Percentiles rank a stretch among this genome's conserved stretches.
phyloP scores from a whole-genome alignment of 1,284 basidiomycete genomes.

The Mycosarcoma mackinlayi region DNA sequence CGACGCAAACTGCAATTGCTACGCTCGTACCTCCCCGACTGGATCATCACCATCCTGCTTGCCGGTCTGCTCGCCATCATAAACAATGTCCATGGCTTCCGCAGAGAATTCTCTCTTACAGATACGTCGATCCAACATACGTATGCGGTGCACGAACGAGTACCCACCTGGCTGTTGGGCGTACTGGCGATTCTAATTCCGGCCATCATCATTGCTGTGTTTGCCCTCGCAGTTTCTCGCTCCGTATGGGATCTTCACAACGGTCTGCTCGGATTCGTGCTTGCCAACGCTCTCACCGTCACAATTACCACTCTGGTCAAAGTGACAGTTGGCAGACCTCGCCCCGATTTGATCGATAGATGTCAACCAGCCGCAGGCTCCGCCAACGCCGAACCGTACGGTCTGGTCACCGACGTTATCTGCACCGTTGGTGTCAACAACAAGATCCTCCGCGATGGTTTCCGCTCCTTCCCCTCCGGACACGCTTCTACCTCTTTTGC shows the following conservation, averaged over 20 bases:
- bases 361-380: constrained; percentile 80
- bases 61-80: constrained; percentile 76
- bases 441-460: constrained; percentile 72
- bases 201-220: constrained; percentile 73
- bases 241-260: constrained; percentile 90
- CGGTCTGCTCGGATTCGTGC: constrained; percentile 79
- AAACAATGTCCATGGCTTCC: constrained; percentile 80
- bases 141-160: constrained; percentile 82
- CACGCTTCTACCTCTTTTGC: constrained; percentile 93
- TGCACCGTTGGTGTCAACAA: constrained; percentile 74
- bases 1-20: constrained; percentile 29
- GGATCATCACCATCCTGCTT: constrained; percentile 55
- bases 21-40: constrained; percentile 55
- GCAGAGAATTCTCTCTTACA: constrained; percentile 71
- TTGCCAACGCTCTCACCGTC: constrained; percentile 80
- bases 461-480: constrained; percentile 92
- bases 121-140: constrained; percentile 76
- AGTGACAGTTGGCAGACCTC: constrained; percentile 82
- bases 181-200: constrained; percentile 64
- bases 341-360: constrained; percentile 74
- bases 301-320: constrained; percentile 86
- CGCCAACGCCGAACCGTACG: constrained; percentile 74
- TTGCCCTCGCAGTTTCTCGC: constrained; percentile 78
- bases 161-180: constrained; percentile 75
- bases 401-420: constrained; percentile 79